Evolutionary conservation across 495 filamentous ascomycete genomes (phyloP), one percentile per base, ranked within the genome.

Genomic region (Neurospora africana): DNA sequence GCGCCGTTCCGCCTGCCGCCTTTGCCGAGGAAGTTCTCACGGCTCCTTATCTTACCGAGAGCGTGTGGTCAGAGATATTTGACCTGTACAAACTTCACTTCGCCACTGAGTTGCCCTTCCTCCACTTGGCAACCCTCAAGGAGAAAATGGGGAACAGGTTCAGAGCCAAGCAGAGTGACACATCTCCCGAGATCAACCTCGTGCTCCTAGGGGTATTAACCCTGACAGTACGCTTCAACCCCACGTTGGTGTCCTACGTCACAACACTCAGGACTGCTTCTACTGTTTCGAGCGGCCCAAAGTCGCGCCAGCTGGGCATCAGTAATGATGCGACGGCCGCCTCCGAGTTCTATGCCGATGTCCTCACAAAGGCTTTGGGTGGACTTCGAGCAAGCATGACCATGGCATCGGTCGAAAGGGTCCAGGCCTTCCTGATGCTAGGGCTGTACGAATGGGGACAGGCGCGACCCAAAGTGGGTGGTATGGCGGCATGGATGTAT

Each of bases 361-460:
- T 91, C 38, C 83, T 93, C 33, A 89, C 89, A 74, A 87, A 85
- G 80, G 87, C 88, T 65, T 86, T 92, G 71, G 88, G 87, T 47
- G 87, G 76, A 71, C 82, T 86, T 77, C 83, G 79, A 78, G 86
- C 78, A 74, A 83, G 78, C 75, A 91, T 83, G 84, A 87, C 77
- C 71, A 84, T 69, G 75, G 89, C 76, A 76, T 90, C 85, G 11
- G 83, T 96, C 7, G 89, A 94, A 71, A 86, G 90, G 30, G 89
- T 91, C 4, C 92, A 95, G 76, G 91, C 91, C 5, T 84, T 92
- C 23, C 81, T 95, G 58, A 95, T 96, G 92, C 83, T 97, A 11
- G 91, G 89, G 1, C 83, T 95, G 27, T 92, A 95, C 75, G 92
- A 95, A 76, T 95, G 93, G 92, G 90, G 91, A 37, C 92, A 92